These are phyloP conservation scores for Alternaria sp. DNA, from an alignment of 2,329 filamentous ascomycete species.

Conservation along the genomic window DNA sequence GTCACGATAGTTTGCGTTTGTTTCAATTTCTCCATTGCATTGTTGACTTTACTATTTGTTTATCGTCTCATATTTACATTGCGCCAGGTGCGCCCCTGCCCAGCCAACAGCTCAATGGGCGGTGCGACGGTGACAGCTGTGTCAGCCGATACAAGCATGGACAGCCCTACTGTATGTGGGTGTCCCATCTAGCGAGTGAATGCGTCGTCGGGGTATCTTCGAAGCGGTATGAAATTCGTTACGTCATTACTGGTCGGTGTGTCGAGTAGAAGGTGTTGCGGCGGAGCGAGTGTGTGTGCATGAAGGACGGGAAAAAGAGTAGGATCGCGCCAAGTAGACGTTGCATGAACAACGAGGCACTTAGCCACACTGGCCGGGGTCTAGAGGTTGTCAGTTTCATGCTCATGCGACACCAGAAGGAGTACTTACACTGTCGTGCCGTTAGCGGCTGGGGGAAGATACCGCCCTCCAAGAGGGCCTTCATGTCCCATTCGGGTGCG, in stretches of 20 bases:
- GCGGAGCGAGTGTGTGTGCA: constrained; percentile 24
- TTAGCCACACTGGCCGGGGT: constrained; percentile 46
- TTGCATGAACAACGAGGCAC: constrained; percentile 1
- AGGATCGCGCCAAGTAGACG: not conserved
- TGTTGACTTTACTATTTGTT: not conserved
- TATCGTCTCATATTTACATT: constrained; percentile 8
- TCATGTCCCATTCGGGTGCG: constrained; percentile 58
- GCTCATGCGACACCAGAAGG: not conserved
- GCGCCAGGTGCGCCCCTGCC: not conserved
- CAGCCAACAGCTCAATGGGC: not conserved
- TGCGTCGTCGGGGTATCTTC: constrained; percentile 33
- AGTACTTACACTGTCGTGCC: constrained; percentile 46
- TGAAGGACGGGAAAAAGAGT: constrained; percentile 13
- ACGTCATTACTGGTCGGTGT: constrained; percentile 21
- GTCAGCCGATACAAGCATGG: not conserved
- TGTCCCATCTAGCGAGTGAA: constrained; percentile 25
- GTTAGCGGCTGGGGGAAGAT: constrained; percentile 57
- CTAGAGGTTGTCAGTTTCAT: constrained; percentile 23
- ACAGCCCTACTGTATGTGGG: constrained; percentile 1
- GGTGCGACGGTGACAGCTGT: not conserved
- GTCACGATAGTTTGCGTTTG: not conserved
- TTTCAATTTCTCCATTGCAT: constrained; percentile 3
- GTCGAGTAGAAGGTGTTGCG: not conserved
- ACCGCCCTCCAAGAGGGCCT: constrained; percentile 50
- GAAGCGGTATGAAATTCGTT: constrained; percentile 28